Conservation (phyloP, 805 yeast species). For the Hanseniaspora occidentalis region DNA sequence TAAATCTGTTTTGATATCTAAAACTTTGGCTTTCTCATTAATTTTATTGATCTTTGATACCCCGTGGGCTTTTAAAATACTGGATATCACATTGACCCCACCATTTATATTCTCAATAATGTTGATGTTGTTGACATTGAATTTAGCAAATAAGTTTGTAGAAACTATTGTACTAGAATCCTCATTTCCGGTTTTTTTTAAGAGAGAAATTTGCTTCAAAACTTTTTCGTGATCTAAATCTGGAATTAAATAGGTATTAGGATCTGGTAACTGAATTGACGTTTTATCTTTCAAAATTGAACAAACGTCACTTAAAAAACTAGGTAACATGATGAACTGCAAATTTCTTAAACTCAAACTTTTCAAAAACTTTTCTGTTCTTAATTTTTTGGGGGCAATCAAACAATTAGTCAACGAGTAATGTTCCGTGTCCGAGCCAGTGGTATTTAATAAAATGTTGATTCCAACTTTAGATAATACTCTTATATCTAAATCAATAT, state of each 20-base stretch:
- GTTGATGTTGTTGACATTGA: slow-evolving; percentile 13
- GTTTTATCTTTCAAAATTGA: slow-evolving; percentile 8
- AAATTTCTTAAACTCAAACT: slow-evolving; percentile 46
- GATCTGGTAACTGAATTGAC: slow-evolving; percentile 14
- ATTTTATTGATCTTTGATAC: slow-evolving; percentile 10
- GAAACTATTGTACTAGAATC: too few species aligned
- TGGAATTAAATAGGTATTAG: slow-evolving; percentile 22
- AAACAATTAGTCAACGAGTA: slow-evolving; percentile 21
- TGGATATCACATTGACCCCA: slow-evolving; percentile 15
- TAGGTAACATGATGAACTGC: slow-evolving; percentile 41
- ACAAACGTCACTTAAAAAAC: slow-evolving; percentile 26
- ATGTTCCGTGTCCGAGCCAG: not conserved
- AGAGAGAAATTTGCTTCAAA: not conserved
- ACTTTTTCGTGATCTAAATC: slow-evolving; percentile 19
- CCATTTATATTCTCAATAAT: slow-evolving; percentile 19
- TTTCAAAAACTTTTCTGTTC: slow-evolving; percentile 79
- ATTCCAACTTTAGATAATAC: not conserved
- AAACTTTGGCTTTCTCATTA: not conserved
- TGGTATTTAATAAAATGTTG: not conserved
- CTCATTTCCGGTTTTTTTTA: too few species aligned
- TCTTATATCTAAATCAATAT: not conserved
- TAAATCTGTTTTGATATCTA: slow-evolving; percentile 8
- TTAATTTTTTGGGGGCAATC: slow-evolving; percentile 67
- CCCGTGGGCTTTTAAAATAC: slow-evolving; percentile 19
- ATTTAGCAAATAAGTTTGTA: slow-evolving; percentile 18